Conservation (phyloP, 2,329 filamentous ascomycete species). For the Mollisiaceae sp. region DNA sequence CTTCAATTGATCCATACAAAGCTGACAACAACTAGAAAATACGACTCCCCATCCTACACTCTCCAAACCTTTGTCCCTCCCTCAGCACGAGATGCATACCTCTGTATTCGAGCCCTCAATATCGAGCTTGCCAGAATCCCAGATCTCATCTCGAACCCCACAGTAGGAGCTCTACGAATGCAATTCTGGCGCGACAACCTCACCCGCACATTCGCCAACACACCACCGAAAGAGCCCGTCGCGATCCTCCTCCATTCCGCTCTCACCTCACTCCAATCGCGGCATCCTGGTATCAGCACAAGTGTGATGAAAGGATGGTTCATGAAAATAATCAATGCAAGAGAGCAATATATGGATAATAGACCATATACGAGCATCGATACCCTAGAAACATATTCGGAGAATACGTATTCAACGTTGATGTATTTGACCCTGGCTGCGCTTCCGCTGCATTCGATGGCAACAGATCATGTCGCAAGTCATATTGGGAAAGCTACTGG, state of each 20-base stretch:
- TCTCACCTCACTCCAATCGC: constrained; percentile 63
- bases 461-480: constrained; percentile 89
- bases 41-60: constrained; percentile 87
- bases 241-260: constrained; percentile 81
- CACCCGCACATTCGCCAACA: constrained; percentile 74
- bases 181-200: constrained; percentile 95
- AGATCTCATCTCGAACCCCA: constrained; percentile 86
- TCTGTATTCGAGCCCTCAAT: constrained; percentile 90
- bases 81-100: constrained; percentile 78
- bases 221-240: constrained; percentile 88
- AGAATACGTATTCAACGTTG: constrained; percentile 92
- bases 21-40: constrained; percentile 62
- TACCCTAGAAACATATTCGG: constrained; percentile 84
- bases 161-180: constrained; percentile 85
- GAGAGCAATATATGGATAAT: constrained; percentile 84
- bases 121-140: constrained; percentile 89
- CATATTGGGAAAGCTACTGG: constrained; percentile 95
- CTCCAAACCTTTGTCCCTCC: constrained; percentile 83
- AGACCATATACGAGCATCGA: constrained; percentile 77
- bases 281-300: constrained; percentile 46
- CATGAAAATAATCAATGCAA: constrained; percentile 76
- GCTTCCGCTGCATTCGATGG: constrained; percentile 78
- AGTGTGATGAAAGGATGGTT: constrained; percentile 71
- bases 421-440: constrained; percentile 86
- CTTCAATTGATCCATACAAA: constrained; percentile 7